A percentile compares a stretch with the other conserved stretches of the same genome.
These are phyloP conservation scores for Takashimella tepidaria DNA, from an alignment of 1,284 basidiomycete genomes.

Conservation along the genomic window DNA sequence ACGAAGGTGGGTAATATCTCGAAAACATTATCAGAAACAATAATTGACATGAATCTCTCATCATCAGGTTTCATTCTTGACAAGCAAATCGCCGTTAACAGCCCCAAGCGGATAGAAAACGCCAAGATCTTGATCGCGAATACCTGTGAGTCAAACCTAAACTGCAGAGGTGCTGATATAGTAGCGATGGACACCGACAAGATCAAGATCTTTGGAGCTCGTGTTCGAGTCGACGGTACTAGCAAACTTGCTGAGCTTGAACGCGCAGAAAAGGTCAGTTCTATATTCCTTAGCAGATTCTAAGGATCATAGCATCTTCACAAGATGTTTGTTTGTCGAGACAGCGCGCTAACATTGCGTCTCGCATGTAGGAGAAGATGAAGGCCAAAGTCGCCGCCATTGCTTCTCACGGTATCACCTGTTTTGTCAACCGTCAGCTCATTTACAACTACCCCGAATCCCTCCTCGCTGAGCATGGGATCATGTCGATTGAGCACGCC, in stretches of 20 bases:
- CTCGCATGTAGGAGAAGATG: conserved; percentile 85
- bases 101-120: conserved; percentile 89
- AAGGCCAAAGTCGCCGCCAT: conserved; percentile 96
- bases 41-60: conserved; percentile 1
- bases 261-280: conserved; percentile 74
- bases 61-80: conserved; percentile 88
- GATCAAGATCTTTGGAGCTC: conserved; percentile 97
- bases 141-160: conserved; percentile 61
- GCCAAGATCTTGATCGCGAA: conserved; percentile 97
- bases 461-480: conserved; percentile 85
- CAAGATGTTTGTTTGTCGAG: background rate
- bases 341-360: conserved; percentile 5
- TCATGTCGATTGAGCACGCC: conserved; percentile 96
- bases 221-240: conserved; percentile 91
- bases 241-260: conserved; percentile 97
- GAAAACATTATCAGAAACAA: conserved; percentile 3
- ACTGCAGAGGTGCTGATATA: background rate
- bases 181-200: conserved; percentile 99
- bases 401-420: conserved; percentile 91
- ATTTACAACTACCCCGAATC: conserved; percentile 99
- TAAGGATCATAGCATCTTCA: background rate
- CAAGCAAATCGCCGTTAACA: conserved; percentile 92
- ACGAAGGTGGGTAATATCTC: conserved; percentile 64
- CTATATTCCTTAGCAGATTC: too few species aligned
- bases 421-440: conserved; percentile 96